Conservation (phyloP, 345 rosid genomes). For the Aquilaria yunnanensis region DNA sequence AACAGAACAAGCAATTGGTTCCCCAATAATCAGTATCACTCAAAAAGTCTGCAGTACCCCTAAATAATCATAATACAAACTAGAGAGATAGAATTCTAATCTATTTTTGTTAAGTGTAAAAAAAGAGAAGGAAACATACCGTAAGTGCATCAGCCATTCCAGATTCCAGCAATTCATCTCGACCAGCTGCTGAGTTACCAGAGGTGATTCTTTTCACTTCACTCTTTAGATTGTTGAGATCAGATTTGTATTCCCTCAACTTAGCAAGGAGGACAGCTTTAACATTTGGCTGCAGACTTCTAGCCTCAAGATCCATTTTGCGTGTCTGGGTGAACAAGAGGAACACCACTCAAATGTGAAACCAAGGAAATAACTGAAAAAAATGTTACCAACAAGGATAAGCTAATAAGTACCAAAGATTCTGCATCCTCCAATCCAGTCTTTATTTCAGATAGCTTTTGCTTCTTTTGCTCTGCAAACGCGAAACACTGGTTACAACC, state of each 20-base stretch:
- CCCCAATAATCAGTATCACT: no score
- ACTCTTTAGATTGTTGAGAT: constrained; percentile 73
- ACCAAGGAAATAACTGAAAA: not conserved
- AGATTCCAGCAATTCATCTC: constrained; percentile 66
- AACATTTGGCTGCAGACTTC: constrained; percentile 60
- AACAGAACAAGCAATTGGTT: no score
- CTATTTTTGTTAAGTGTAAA: no score
- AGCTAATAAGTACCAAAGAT: constrained; percentile 40
- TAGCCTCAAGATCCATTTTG: constrained; percentile 91
- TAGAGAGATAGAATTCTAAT: no score
- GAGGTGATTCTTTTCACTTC: constrained; percentile 59
- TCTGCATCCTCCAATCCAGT: constrained; percentile 72
- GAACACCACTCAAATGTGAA: constrained; percentile 5
- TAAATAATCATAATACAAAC: no score
- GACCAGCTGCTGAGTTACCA: constrained; percentile 49
- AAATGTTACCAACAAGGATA: constrained; percentile 5
- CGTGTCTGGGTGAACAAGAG: constrained; percentile 35
- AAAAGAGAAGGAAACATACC: constrained; percentile 28
- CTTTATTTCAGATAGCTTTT: constrained; percentile 64
- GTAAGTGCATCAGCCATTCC: constrained; percentile 66
- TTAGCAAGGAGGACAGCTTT: constrained; percentile 72
- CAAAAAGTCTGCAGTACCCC: no score
- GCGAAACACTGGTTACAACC: not conserved
- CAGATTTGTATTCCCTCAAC: constrained; percentile 79
- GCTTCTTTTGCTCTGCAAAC: constrained; percentile 75